Conservation (phyloP, 305 asterid genomes). For the Solanum hybrid region DNA sequence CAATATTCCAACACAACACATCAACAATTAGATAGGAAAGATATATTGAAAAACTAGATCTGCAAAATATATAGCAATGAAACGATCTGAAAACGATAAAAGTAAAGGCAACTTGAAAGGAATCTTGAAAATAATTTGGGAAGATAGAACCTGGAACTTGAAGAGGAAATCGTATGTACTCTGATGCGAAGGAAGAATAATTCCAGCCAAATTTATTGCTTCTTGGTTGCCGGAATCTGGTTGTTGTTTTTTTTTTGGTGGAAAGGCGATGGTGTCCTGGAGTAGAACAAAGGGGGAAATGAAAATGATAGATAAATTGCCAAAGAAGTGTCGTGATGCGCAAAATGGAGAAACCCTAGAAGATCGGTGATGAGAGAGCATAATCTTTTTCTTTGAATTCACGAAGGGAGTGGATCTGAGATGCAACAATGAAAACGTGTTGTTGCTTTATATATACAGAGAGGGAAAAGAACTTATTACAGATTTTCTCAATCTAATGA, state of each 20-base stretch:
- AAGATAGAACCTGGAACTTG: neutral
- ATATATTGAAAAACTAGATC: neutral
- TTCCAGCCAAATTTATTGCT: neutral
- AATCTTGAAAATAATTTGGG: neutral
- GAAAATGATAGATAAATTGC: neutral
- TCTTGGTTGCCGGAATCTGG: neutral
- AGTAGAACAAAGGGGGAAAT: neutral
- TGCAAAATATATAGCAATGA: neutral
- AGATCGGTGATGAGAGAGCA: neutral
- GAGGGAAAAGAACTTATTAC: neutral
- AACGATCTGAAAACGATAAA: neutral
- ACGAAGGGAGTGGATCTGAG: neutral
- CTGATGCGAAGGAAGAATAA: too few species aligned
- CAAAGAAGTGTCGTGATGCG: neutral
- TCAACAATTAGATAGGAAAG: neutral
- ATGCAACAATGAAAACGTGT: neutral
- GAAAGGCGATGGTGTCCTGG: neutral
- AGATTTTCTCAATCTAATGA: neutral
- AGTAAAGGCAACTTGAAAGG: neutral
- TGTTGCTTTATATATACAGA: neutral
- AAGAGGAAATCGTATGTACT: neutral
- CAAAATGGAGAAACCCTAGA: neutral
- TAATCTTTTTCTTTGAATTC: too few species aligned
- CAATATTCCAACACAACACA: neutral
- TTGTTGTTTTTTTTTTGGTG: neutral